Conservation (phyloP, 148 eudicot species). For the Mesembryanthemum crystallinum region DNA sequence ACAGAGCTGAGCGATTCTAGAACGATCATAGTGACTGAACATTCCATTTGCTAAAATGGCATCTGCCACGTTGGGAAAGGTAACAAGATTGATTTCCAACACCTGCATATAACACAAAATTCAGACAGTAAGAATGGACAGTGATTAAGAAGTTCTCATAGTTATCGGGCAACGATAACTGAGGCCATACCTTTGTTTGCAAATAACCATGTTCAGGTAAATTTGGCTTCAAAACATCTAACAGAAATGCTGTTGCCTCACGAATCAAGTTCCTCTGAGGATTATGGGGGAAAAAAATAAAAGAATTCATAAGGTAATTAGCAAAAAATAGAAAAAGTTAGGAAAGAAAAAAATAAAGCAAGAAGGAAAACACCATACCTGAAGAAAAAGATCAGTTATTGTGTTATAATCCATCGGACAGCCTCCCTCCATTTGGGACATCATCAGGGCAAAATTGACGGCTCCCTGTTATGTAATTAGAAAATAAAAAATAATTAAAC, state of each 20-base stretch:
- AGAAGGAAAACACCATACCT: slow-evolving; percentile 36
- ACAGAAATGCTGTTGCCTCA: slow-evolving; percentile 87
- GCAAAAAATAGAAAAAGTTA: neutral
- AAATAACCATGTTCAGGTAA: slow-evolving; percentile 79
- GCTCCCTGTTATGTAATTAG: slow-evolving; percentile 27
- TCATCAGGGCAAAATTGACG: slow-evolving; percentile 50
- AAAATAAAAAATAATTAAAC: neutral
- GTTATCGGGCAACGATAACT: neutral
- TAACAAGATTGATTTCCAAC: slow-evolving; percentile 85
- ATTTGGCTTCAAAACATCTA: slow-evolving; percentile 89
- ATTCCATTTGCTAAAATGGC: slow-evolving; percentile 92
- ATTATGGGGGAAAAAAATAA: slow-evolving; percentile 4
- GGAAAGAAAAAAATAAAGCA: neutral
- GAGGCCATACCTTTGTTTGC: slow-evolving; percentile 67
- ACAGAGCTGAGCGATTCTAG: slow-evolving; percentile 85
- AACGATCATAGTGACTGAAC: slow-evolving; percentile 88
- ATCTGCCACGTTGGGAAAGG: slow-evolving; percentile 91
- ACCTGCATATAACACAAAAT: slow-evolving; percentile 44
- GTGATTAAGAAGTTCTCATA: neutral
- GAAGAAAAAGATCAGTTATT: slow-evolving; percentile 86
- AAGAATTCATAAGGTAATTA: neutral
- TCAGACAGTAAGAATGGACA: neutral
- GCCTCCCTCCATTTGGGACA: slow-evolving; percentile 98
- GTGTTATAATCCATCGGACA: slow-evolving; percentile 91
- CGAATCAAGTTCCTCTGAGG: slow-evolving; percentile 86